Evolutionary conservation across 441 rosid species (phyloP), one percentile per base, ranked within the genome.

Genomic region (Gossypium schwendimanii): DNA sequence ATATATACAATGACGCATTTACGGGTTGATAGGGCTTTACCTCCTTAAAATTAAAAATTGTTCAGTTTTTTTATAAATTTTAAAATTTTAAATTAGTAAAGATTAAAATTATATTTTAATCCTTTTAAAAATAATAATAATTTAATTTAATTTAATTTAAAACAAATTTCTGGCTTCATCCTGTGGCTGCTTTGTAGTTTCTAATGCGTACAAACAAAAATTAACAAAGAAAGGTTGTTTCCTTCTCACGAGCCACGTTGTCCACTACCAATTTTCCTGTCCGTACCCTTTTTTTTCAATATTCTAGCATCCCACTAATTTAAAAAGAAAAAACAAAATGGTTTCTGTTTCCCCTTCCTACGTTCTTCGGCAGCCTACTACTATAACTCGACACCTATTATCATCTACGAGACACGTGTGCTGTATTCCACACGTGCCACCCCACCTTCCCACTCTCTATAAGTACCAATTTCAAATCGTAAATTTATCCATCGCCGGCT

Each of bases 361-460:
- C 41, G 1, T 36, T 36, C 63, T 73, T 15, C 36, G 54, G n/a
- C 39, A 36, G 9, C 17, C 15, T 0, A 59, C 63, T 17, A n/a
- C 18, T 6, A 58, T 3, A 21, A 57, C 39, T 67, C 21, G 21
- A 54, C 23, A 33, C 17, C 55, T 4, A 7, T 41, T 57, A 45
- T 57, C 62, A 20, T 12, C 33, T 26, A 18, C 72, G 10, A 1
- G 20, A 3, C 80, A 59, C 83, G 76, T 79, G 77, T 10, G 67
- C 3, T 33, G 59, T 33, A 3, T 53, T 7, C 59, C 81, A 62
- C 74, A 69, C 71, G 58, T 66, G 73, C 63, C 24, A 64, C n/a
- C 54, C 39, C 60, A 4, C 80, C 75, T 79, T 59, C 82, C 41
- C 12, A 1, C 63, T 26, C 49, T 24, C 60, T 54, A 70, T 71